phyloP scores from a whole-genome alignment of 306 rosid species.

The Neltuma alba region DNA sequence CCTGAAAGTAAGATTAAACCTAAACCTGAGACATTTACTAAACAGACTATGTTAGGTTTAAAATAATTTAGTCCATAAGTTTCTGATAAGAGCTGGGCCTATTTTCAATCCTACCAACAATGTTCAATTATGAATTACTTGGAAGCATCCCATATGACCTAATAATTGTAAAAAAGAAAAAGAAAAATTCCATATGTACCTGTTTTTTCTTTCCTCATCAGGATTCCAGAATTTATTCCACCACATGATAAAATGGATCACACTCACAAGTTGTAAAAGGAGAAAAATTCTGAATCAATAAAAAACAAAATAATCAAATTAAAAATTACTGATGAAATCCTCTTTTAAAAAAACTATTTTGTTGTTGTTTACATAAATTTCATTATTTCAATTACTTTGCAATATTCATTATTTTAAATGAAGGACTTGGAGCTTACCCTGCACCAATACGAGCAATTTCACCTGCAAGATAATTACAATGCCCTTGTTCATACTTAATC shows the following conservation, averaged over 20 bases:
- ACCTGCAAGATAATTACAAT: conserved; percentile 53
- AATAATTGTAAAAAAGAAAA: not conserved
- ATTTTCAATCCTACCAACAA: no score
- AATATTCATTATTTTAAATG: not conserved
- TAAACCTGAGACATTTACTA: no score
- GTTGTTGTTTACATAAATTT: not conserved
- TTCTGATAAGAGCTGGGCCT: no score
- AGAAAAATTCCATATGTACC: conserved; percentile 37
- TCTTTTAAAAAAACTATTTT: not conserved
- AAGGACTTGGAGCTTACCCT: conserved; percentile 57
- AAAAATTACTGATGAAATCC: not conserved
- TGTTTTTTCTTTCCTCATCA: conserved; percentile 61
- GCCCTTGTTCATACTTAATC: conserved; percentile 5
- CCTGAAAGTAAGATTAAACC: no score
- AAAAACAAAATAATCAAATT: conserved; percentile 21
- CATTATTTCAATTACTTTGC: not conserved
- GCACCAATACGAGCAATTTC: conserved; percentile 89
- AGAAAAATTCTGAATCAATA: conserved; percentile 41
- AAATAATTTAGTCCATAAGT: no score
- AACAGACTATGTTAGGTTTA: no score
- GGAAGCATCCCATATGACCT: no score
- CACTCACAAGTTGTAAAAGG: conserved; percentile 70
- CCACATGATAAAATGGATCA: conserved; percentile 82
- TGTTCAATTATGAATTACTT: no score
- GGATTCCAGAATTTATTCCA: conserved; percentile 92